These are phyloP conservation scores for Tetrahymena borealis DNA, from an alignment of 73 alveolate genomes.

Conservation along the genomic window DNA sequence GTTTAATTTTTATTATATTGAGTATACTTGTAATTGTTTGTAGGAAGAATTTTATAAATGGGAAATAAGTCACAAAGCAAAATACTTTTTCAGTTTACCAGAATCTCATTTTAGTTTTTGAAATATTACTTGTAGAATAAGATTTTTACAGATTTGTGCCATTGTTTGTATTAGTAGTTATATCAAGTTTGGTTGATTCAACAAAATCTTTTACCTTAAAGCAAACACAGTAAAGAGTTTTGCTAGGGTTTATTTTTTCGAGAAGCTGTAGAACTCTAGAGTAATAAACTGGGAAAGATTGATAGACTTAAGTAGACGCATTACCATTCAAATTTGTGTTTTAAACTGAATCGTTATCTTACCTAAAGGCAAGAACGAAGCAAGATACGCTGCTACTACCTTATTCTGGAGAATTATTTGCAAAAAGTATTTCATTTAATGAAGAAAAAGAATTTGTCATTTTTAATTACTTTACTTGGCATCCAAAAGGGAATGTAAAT, in stretches of 20 bases:
- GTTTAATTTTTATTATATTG: background rate
- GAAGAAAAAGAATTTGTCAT: background rate
- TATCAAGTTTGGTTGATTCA: background rate
- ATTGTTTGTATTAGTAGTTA: background rate
- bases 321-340: background rate
- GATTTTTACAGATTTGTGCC: background rate
- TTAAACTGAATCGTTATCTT: background rate
- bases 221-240: background rate
- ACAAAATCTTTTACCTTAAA: background rate
- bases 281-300: background rate
- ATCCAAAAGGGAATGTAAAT: background rate
- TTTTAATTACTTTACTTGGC: background rate
- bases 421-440: background rate
- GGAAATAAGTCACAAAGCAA: background rate
- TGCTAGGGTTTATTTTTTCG: background rate
- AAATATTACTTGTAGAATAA: background rate
- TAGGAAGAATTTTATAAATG: background rate
- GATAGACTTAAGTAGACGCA: background rate
- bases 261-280: background rate
- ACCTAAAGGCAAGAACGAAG: background rate
- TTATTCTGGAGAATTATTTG: background rate
- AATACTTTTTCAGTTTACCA: background rate
- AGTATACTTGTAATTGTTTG: background rate
- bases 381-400: background rate
- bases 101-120: background rate